Base-by-base conservation (phyloP, 2,329 filamentous ascomycete genomes). In the Seiridium unicorne region DNA sequence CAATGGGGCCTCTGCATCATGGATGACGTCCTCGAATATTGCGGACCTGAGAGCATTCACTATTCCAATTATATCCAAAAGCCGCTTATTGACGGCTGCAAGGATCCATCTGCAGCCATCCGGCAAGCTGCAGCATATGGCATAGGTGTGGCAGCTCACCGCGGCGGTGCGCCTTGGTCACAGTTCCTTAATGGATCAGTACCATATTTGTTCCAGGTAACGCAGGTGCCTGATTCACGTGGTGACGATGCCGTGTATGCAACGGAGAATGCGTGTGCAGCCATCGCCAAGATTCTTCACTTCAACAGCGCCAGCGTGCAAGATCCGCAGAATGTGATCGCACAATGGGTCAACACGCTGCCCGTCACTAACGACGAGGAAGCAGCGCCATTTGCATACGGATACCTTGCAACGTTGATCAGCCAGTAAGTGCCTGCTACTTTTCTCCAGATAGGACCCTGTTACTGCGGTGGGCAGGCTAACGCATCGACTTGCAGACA, bases 1-100 rank as follows among this genome's bases (percentile, higher is more conserved):
- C 95, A 99, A 74, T 99, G 95, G 95, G 94, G 93, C n/a, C 84
- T 99, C 58, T 99, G 95, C 80, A 97, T 99, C 68, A 92, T 97
- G 82, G 95, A 99, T 71, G 95, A 99, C 73, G 94, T 99, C 42
- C 84, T 99, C 42, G 95, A 99, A 74, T 99, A 98, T 80, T 98
- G 93, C 73, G 93, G 94, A 1, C 84, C 89, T 0, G 89, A 96
- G 67, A 96, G 92, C 68, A 94, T 90, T 81, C 87, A 89, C 65
- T 99, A 96, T 73, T 89, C 89, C 70, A 86, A 89, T 66, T 89
- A 93, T 70, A 97, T 99, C 68, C 88, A 93, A 60, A 88, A 93
- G 69, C 93, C 95, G 9, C 84, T 99, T 44, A 83, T 96, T 51
- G 87, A 91, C 62, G 95, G 95, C 49, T 92, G 97, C 80, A 87